Evolutionary conservation across 805 yeast genomes (phyloP), one percentile per base, ranked within the genome.

Genomic region (Nakazawaea ernobii): DNA sequence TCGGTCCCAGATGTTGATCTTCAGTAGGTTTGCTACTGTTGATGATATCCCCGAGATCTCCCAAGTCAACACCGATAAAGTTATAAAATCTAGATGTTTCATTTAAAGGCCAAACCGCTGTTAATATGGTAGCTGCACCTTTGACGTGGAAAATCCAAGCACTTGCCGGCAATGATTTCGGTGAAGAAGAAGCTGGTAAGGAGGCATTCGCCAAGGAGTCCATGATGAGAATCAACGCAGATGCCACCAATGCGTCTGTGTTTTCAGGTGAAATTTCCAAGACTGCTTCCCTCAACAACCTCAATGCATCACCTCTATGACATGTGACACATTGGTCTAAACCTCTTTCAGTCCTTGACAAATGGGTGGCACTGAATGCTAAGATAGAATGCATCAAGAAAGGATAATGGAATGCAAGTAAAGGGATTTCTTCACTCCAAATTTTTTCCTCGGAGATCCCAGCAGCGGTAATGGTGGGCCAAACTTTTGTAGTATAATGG

Each of bases 91-190:
- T 65, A 3, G 89, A 83, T 11, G 74, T 71, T 40, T 80, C 82
- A 40, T 83, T 82, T 43, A 90, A 69, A 4, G 96, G 97, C 90
- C 97, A 89, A n/a, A 91, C 96, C 0, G 97, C 96, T 1, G 96
- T 86, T 43, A 92, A 71, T 46, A 92, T 92, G 0, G 97, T 91
- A 6, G 97, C 97, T 0, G 97, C 96, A 30, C 97, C 98, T 56
- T 94, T 86, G 10, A 92, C 97, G 59, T 92, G 97, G 70, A 88
- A 94, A 48, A 92, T 82, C 98, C 98, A 92, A 0, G 97, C 96
- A 3, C 94, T 82, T 2, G 97, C 91, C 1, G 97, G 95, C 49
- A 90, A 65, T 2, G 90, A 82, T 53, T 76, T 78, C 3, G 80
- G 71, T 5, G 77, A 68, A 1, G 68, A 62, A 7, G 70, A 62